Percentiles rank a stretch among this genome's conserved stretches.
Conservation (phyloP, 371 early-diverging fungal genomes). For the Mortierella sp. region DNA sequence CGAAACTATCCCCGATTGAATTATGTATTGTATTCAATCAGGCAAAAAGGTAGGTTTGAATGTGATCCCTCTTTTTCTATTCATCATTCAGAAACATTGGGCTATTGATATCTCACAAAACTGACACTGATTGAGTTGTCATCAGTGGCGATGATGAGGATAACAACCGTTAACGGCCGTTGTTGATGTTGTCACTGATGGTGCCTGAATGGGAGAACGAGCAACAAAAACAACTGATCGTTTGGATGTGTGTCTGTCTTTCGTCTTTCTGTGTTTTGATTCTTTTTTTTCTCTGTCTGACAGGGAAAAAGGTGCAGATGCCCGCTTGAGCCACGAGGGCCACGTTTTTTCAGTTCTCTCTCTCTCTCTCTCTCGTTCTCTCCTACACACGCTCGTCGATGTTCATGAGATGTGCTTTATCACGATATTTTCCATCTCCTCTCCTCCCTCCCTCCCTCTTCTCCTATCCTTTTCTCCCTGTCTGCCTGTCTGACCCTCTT, state of each 20-base stretch:
- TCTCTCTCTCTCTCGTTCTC: neutral
- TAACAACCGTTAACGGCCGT: neutral
- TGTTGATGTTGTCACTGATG: neutral
- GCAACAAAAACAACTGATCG: neutral
- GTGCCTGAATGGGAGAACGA: neutral
- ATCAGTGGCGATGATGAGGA: neutral
- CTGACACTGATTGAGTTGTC: conserved; percentile 5
- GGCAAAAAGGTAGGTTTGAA: neutral
- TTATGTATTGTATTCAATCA: neutral
- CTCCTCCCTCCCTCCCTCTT: neutral
- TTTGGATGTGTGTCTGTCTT: neutral
- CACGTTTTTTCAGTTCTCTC: conserved; percentile 1
- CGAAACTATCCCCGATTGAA: conserved; percentile 4
- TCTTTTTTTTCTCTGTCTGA: neutral
- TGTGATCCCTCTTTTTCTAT: neutral
- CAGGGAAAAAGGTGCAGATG: neutral
- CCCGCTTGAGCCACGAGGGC: conserved; percentile 13
- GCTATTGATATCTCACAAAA: neutral
- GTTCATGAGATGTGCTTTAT: neutral
- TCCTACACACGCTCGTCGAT: neutral
- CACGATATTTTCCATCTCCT: conserved; percentile 11
- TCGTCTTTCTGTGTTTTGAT: neutral
- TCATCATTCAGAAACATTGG: neutral
- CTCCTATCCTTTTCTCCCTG: neutral
- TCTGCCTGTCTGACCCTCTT: neutral